Percentiles rank a stretch among this genome's conserved stretches.
Evolutionary conservation across 257 asterid species (phyloP).

Genomic region (Penstemon davidsonii): DNA sequence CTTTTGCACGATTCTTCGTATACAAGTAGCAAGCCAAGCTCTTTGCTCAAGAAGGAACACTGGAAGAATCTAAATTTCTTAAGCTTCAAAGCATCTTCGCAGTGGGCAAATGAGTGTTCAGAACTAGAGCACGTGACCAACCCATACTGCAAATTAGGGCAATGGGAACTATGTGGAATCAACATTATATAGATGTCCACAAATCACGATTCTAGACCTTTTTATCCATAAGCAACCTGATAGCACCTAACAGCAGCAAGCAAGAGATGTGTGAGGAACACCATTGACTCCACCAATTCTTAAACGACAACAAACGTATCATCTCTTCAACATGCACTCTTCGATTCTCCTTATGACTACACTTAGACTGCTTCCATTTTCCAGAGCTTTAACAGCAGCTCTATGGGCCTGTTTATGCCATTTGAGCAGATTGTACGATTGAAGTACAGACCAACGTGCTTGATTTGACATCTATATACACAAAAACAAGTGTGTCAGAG

Average conservation of each 20-base stretch:
- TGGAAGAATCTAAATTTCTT: neutral
- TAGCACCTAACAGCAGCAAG: neutral
- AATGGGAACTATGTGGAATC: neutral
- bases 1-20: too few relatives aligned
- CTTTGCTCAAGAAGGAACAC: neutral
- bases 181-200: neutral
- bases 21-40: too few relatives aligned
- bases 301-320: slow-evolving; percentile 22
- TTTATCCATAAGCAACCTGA: neutral
- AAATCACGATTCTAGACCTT: neutral
- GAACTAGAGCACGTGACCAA: neutral
- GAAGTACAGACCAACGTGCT: slow-evolving; percentile 97
- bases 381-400: slow-evolving; percentile 78
- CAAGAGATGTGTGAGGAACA: slow-evolving; percentile 5
- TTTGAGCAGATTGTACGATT: slow-evolving; percentile 81
- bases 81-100: neutral
- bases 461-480: slow-evolving; percentile 81
- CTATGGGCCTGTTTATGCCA: slow-evolving; percentile 85
- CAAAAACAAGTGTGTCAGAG: slow-evolving; percentile 4
- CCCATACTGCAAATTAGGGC: neutral
- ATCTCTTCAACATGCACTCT: slow-evolving; percentile 57
- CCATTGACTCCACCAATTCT: slow-evolving; percentile 9
- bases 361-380: slow-evolving; percentile 68
- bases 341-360: slow-evolving; percentile 68
- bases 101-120: neutral